Conservation (phyloP, 2,329 filamentous ascomycete genomes). For the Paramyrothecium sp. region DNA sequence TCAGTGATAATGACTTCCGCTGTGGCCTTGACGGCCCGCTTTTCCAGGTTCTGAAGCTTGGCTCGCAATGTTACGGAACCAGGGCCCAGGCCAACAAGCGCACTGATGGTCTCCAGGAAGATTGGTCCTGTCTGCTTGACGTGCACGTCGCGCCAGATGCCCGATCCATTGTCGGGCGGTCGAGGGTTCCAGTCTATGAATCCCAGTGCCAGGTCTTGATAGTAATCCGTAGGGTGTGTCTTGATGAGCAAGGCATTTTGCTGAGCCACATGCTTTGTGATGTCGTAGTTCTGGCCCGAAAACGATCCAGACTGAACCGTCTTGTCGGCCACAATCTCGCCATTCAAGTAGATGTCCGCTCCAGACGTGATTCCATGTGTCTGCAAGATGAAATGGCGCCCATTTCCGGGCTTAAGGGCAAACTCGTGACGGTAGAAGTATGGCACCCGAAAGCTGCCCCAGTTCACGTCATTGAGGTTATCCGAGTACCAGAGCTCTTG, state of each 20-base stretch:
- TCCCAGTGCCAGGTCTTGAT: constrained; percentile 1
- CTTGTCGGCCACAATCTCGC: not conserved
- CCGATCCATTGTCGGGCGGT: constrained; percentile 61
- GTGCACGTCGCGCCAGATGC: constrained; percentile 59
- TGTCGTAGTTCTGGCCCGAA: constrained; percentile 2
- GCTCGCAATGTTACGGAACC: constrained; percentile 37
- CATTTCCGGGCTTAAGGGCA: not conserved
- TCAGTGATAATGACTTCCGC: constrained; percentile 32
- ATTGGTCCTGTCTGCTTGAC: constrained; percentile 54
- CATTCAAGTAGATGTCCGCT: constrained; percentile 2
- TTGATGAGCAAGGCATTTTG: constrained; percentile 1
- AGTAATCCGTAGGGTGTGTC: constrained; percentile 2
- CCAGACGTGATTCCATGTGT: constrained; percentile 5
- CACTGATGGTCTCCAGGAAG: constrained; percentile 40
- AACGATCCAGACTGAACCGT: not conserved
- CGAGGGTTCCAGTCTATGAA: constrained; percentile 17
- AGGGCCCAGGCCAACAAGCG: constrained; percentile 39
- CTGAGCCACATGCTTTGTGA: not conserved
- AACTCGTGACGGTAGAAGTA: constrained; percentile 3
- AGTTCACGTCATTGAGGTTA: constrained; percentile 3
- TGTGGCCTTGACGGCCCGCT: constrained; percentile 33
- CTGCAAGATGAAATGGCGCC: constrained; percentile 2
- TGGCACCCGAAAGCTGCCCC: constrained; percentile 1
- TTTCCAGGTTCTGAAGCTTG: constrained; percentile 37
- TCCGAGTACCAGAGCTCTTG: constrained; percentile 3